A percentile compares a stretch with the other conserved stretches of the same genome.
Conservation (phyloP, 1,139 yeast genomes). For the Trichomonascaceae sp. region DNA sequence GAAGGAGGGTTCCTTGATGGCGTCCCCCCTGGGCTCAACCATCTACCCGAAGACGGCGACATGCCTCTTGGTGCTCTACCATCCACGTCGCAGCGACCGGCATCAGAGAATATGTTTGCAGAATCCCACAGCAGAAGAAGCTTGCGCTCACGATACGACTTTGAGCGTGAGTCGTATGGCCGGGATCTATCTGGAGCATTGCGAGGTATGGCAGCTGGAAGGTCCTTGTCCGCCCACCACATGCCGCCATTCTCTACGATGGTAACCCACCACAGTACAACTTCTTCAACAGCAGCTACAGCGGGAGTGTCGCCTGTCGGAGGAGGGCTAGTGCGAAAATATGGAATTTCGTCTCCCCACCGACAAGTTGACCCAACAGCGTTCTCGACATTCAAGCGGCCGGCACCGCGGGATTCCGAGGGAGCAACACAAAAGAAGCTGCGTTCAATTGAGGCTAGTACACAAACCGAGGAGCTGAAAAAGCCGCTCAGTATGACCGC, state of each 20-base stretch:
- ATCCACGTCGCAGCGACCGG: neutral
- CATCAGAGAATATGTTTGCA: neutral
- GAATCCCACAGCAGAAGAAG: neutral
- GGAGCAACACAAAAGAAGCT: too few relatives aligned
- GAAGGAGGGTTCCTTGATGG: neutral
- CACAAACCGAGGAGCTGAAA: neutral
- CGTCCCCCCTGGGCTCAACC: neutral
- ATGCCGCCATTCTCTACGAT: too few relatives aligned
- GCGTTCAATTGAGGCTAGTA: neutral
- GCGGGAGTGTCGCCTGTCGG: neutral
- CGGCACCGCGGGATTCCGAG: neutral
- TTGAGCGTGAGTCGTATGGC: too few relatives aligned
- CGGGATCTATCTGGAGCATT: too few relatives aligned
- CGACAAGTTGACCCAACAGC: neutral
- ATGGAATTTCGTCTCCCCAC: neutral
- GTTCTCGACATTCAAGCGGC: neutral
- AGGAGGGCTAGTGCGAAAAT: neutral
- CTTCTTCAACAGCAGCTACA: neutral
- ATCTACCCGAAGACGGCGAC: neutral
- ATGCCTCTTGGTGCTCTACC: too few relatives aligned
- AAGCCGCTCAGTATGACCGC: conserved; percentile 51
- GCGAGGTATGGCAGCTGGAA: too few relatives aligned
- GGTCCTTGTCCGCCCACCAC: too few relatives aligned
- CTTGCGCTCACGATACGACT: too few relatives aligned
- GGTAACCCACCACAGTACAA: neutral